phyloP scores from a whole-genome alignment of 805 yeast species.

The Myxozyma monticola region DNA sequence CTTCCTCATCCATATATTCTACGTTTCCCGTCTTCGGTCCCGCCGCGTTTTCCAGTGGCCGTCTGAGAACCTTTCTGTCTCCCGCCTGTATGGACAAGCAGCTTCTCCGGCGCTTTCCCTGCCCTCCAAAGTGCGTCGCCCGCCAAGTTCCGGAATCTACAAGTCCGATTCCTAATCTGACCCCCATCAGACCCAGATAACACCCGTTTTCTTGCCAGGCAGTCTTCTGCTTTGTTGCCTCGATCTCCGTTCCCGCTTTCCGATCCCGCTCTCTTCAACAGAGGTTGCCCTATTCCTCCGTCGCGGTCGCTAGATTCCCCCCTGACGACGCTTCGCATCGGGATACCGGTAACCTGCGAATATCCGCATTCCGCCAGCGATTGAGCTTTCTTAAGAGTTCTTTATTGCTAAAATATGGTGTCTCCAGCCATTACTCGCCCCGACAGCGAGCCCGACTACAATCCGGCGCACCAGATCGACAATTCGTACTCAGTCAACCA shows the following conservation, averaged over 20 bases:
- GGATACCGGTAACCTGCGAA: slow-evolving; percentile 1
- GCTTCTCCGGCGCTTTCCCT: slow-evolving; percentile 40
- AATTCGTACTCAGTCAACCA: slow-evolving; percentile 60
- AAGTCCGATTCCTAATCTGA: background rate
- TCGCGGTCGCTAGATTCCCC: background rate
- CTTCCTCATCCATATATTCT: slow-evolving; percentile 1
- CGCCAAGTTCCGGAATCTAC: background rate
- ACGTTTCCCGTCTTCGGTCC: no score
- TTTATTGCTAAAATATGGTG: slow-evolving; percentile 6
- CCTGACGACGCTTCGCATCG: slow-evolving; percentile 1
- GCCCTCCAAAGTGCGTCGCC: slow-evolving; percentile 37
- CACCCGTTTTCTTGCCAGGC: background rate
- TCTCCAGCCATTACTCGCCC: slow-evolving; percentile 10
- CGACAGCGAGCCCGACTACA: slow-evolving; percentile 2
- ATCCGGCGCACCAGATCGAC: slow-evolving; percentile 10
- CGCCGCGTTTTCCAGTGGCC: background rate
- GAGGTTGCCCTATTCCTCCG: slow-evolving; percentile 10
- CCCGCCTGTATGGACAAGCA: slow-evolving; percentile 40
- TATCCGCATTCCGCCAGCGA: background rate
- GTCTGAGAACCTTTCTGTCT: background rate
- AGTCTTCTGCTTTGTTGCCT: background rate
- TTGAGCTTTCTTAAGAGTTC: background rate
- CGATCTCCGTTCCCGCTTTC: background rate
- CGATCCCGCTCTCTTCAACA: background rate
- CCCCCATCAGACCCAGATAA: slow-evolving; percentile 4